Evolutionary conservation across 768 basidiomycete genomes (phyloP).

Genomic region (Scleroderma bovista): DNA sequence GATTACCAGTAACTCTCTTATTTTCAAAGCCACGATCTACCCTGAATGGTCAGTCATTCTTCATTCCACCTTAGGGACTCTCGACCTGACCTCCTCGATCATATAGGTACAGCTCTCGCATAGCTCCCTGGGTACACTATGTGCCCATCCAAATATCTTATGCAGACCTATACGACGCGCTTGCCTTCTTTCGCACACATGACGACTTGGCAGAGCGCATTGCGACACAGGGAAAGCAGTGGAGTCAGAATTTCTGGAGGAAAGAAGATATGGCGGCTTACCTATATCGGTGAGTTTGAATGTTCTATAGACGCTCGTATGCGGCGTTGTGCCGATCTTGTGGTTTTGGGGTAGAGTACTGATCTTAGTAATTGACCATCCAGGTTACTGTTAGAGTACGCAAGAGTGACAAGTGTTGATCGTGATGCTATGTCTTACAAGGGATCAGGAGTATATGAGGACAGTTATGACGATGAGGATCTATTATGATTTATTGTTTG

Average conservation of each 20-base stretch:
- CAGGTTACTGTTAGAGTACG: slow-evolving; percentile 48
- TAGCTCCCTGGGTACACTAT: slow-evolving; percentile 66
- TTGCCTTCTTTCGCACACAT: slow-evolving; percentile 69
- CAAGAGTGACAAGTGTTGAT: slow-evolving; percentile 42
- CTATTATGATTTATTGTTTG: not conserved
- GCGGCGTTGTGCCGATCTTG: not conserved
- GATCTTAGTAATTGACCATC: not conserved
- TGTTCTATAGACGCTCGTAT: no score
- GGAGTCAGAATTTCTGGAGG: slow-evolving; percentile 56
- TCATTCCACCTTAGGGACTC: not conserved
- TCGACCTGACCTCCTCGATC: not conserved
- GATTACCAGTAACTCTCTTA: not conserved
- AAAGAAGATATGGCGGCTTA: slow-evolving; percentile 57
- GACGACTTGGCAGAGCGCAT: slow-evolving; percentile 55
- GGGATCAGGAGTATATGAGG: not conserved
- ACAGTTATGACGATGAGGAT: not conserved
- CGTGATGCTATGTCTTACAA: slow-evolving; percentile 35
- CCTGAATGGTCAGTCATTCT: not conserved
- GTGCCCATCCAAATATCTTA: slow-evolving; percentile 63
- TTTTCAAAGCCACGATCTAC: not conserved
- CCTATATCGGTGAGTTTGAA: slow-evolving; percentile 42
- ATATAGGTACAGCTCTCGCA: not conserved
- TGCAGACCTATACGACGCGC: slow-evolving; percentile 62
- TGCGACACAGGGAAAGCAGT: slow-evolving; percentile 48
- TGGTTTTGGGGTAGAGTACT: not conserved